Evolutionary conservation across 2,329 filamentous ascomycete species (phyloP), one percentile per base, ranked within the genome.

Genomic region (Venturia nashicola): DNA sequence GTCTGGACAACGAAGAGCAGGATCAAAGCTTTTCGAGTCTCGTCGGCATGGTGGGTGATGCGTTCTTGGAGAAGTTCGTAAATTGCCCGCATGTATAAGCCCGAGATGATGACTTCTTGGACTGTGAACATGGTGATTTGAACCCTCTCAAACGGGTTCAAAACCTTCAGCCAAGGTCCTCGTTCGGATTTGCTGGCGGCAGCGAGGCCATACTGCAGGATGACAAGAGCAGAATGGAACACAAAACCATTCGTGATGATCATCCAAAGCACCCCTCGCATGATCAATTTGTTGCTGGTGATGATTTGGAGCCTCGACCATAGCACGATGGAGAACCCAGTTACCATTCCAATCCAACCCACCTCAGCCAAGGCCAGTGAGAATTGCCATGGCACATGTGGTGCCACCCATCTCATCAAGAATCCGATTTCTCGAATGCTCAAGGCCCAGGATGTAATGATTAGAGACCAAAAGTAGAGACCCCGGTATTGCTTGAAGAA

Each of bases 291-390:
- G 51, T 83, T 81, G 18, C 78, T 78, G 3, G 84, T 73, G 12
- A 87, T 77, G 1, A 87, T 76, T 69, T 86, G 83, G 0, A 87
- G 76, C 7, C 85, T 78, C 0, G 83, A 86, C 75, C 83, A 87
- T 1, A 87, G 74, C 1, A 87, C 84, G 14, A 86, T 68, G 0
- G 80, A 80, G 70, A 86, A 83, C 0, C 84, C 85, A 1, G 83
- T 84, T 0, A 87, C 80, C 82, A 86, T 85, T 2, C 74, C 68
- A 70, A 80, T 82, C 81, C 84, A 82, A 12, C 82, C 84, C 32
- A 81, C 71, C 5, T 81, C 67, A 5, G 77, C 76, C 4, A 76
- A 73, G 1, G 74, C 72, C n/a, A 63, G 51, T 27, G 42, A 46
- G 11, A 62, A 62, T n/a, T 48, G 42, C 60, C 60, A 62, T 16